Percentiles rank a stretch among this genome's conserved stretches.
phyloP scores from a whole-genome alignment of 371 early-diverging fungal genomes.

The Mortierella sp. region DNA sequence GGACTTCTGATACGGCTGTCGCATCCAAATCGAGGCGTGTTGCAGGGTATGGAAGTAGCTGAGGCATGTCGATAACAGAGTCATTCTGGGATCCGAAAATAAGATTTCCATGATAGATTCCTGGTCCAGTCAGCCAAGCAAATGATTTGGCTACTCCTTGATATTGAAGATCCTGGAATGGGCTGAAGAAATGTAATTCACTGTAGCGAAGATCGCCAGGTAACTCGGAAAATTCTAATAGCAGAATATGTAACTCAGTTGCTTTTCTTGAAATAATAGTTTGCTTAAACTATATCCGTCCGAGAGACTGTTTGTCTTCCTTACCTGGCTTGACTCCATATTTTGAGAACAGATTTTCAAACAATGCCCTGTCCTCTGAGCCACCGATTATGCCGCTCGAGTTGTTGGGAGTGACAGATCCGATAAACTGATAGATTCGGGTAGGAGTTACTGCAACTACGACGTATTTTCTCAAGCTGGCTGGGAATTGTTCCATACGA shows the following conservation, averaged over 20 bases:
- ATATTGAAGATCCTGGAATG: constrained; percentile 72
- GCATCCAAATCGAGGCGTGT: constrained; percentile 62
- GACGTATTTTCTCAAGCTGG: constrained; percentile 76
- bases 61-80: constrained; percentile 82
- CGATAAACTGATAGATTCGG: constrained; percentile 89
- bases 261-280: not conserved
- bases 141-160: constrained; percentile 78
- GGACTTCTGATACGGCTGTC: constrained; percentile 65
- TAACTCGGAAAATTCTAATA: constrained; percentile 79
- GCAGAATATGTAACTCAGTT: not conserved
- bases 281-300: not conserved
- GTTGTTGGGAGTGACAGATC: constrained; percentile 62
- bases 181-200: constrained; percentile 76
- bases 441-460: constrained; percentile 84
- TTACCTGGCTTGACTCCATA: constrained; percentile 72
- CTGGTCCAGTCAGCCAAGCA: constrained; percentile 85
- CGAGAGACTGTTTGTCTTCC: too few species aligned
- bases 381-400: constrained; percentile 37
- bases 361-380: constrained; percentile 64
- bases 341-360: constrained; percentile 70
- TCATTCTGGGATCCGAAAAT: constrained; percentile 84
- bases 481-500: constrained; percentile 83
- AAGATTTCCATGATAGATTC: constrained; percentile 87
- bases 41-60: constrained; percentile 82
- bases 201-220: constrained; percentile 73